Evolutionary conservation across 129 eudicot species (phyloP), one percentile per base, ranked within the genome.

Genomic region (Flaveria ramosissima): DNA sequence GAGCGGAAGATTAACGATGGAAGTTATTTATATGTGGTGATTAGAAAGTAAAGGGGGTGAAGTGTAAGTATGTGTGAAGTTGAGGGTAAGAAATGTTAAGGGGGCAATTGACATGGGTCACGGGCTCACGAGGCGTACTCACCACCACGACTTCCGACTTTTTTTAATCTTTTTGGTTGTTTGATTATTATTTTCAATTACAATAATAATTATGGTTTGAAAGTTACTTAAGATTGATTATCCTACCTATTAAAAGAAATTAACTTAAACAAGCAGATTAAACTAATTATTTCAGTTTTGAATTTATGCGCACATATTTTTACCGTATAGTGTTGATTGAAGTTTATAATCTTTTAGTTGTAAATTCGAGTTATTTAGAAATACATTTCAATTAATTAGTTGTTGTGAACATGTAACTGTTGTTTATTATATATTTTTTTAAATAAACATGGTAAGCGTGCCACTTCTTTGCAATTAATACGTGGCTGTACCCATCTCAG

Each of bases 81-180:
- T 78, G 41, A 75, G 53, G 68, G 70, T 61, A 80, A 75, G 85
- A 76, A 79, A 74, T 76, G 23, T 61, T 56, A 55, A 64, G 19
- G 41, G 26, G 78, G 13, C 12, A 56, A 60, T 36, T 83, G 72
- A 77, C 85, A 85, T 85, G 76, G 79, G 61, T 20, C 84, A 81
- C 82, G 76, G 80, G 80, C 65, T 52, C 85, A 79, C 83, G 75
- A 77, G 79, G 8, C 61, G 19, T 53, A 80, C 70, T 74, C 79
- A 80, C 79, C 75, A 73, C 74, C 72, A 48, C 68, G 51, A 61
- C 62, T 56, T 74, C 47, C 26, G 62, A 19, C 36, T 62, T 67
- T 15, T 27, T 14, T 46, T 15, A 2, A 15, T 48, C 10, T 19
- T 16, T 21, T 60, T 1, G 67, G 65, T 59, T 59, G 36, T 21